Conservation (phyloP, 495 filamentous ascomycete species). For the Penicillium steckii region DNA sequence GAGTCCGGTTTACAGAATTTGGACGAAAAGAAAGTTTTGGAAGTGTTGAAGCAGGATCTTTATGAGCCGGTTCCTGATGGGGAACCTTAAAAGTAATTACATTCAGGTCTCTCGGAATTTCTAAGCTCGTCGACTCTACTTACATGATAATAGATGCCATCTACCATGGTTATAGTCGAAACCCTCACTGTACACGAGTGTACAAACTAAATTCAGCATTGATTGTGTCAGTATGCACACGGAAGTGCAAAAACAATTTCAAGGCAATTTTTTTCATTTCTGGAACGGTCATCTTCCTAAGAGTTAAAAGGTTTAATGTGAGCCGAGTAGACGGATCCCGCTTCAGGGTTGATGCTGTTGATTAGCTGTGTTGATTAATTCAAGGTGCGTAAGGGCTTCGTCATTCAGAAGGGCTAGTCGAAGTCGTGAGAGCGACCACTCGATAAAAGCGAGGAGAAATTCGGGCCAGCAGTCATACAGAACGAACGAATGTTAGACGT, state of each 20-base stretch:
- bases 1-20: slow-evolving; percentile 26
- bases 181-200: not conserved
- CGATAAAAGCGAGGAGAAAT: not conserved
- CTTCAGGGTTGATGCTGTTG: too few species aligned
- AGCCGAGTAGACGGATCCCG: too few species aligned
- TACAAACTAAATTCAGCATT: not conserved
- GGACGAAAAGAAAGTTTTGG: slow-evolving; percentile 40
- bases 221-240: slow-evolving; percentile 5
- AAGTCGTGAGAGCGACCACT: not conserved
- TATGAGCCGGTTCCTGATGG: slow-evolving; percentile 21
- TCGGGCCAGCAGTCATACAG: slow-evolving; percentile 4
- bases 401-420: too few species aligned
- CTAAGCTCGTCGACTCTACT: not conserved
- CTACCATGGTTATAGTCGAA: not conserved
- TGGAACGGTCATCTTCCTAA: too few species aligned
- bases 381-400: too few species aligned
- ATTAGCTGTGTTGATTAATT: too few species aligned
- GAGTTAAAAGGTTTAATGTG: too few species aligned
- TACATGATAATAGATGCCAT: not conserved
- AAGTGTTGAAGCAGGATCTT: slow-evolving; percentile 41
- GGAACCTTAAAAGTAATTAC: not conserved
- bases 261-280: too few species aligned
- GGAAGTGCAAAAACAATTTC: not conserved
- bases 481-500: slow-evolving; percentile 13
- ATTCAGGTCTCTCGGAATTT: not conserved